Percentiles rank a stretch among this genome's conserved stretches.
Conservation (phyloP, 1,284 basidiomycete species). For the Earliella scabrosa region DNA sequence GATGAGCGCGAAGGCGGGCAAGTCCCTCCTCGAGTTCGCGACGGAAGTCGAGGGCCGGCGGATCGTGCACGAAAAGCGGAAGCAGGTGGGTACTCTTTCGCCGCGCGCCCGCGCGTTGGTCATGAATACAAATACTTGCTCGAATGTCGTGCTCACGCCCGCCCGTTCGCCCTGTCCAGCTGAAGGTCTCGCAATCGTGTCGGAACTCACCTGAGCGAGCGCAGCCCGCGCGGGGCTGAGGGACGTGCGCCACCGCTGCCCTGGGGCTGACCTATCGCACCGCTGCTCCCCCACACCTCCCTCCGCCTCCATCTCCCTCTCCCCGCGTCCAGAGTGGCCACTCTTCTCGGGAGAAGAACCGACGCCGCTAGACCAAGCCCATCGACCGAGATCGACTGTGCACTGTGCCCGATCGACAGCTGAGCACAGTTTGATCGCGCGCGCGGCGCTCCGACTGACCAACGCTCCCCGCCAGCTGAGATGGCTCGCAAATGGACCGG, state of each 20-base stretch:
- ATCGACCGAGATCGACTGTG: background rate
- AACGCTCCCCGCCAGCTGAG: no score
- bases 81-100: slow-evolving; percentile 4
- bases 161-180: slow-evolving; percentile 1
- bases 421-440: background rate
- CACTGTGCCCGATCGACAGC: background rate
- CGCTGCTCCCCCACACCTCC: no score
- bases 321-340: no score
- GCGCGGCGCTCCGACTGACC: no score
- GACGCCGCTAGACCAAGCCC: no score
- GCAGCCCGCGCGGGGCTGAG: background rate
- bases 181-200: slow-evolving; percentile 17
- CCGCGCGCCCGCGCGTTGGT: no score
- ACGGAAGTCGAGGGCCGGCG: slow-evolving; percentile 17
- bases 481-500: background rate
- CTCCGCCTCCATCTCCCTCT: no score
- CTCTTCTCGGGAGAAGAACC: no score
- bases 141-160: no score
- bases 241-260: no score
- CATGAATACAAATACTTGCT: no score
- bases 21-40: slow-evolving; percentile 18
- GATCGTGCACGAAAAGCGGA: slow-evolving; percentile 14
- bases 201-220: slow-evolving; percentile 14
- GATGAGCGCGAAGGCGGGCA: slow-evolving; percentile 15
- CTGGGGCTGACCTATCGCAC: no score